Conservation (phyloP, 2,329 filamentous ascomycete species). For the Harringtonia lauricola region DNA sequence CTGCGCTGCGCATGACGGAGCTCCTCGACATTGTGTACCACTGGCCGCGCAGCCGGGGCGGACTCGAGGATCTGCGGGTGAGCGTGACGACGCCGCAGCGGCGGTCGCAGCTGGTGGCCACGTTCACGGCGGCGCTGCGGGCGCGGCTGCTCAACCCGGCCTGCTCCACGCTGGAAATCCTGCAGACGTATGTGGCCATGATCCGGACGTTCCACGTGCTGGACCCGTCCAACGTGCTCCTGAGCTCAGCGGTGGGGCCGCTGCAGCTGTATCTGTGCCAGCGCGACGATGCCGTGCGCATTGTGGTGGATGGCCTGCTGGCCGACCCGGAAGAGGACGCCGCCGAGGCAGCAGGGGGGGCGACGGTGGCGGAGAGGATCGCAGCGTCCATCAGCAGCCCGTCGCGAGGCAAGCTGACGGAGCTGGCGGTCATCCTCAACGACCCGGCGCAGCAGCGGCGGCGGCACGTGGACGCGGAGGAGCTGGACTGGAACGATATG, state of each 20-base stretch:
- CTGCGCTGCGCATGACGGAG: slow-evolving; percentile 56
- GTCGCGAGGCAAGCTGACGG: slow-evolving; percentile 38
- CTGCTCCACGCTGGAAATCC: slow-evolving; percentile 62
- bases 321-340: slow-evolving; percentile 43
- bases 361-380: neutral
- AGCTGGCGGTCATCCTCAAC: slow-evolving; percentile 56
- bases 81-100: slow-evolving; percentile 58
- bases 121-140: slow-evolving; percentile 55
- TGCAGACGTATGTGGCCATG: slow-evolving; percentile 69
- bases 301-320: slow-evolving; percentile 65
- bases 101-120: slow-evolving; percentile 58
- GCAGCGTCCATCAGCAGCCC: neutral
- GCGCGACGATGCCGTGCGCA: slow-evolving; percentile 62
- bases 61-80: slow-evolving; percentile 62
- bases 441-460: slow-evolving; percentile 45
- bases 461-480: slow-evolving; percentile 48
- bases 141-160: slow-evolving; percentile 63
- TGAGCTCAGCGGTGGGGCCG: slow-evolving; percentile 62
- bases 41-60: slow-evolving; percentile 63
- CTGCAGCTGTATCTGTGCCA: slow-evolving; percentile 68
- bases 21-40: slow-evolving; percentile 69
- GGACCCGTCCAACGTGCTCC: slow-evolving; percentile 65
- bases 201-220: slow-evolving; percentile 67
- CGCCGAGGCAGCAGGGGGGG: slow-evolving; percentile 5
- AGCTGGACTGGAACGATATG: slow-evolving; percentile 86